Conservation (phyloP, 2,329 filamentous ascomycete species). For the Aspergillus sp. region DNA sequence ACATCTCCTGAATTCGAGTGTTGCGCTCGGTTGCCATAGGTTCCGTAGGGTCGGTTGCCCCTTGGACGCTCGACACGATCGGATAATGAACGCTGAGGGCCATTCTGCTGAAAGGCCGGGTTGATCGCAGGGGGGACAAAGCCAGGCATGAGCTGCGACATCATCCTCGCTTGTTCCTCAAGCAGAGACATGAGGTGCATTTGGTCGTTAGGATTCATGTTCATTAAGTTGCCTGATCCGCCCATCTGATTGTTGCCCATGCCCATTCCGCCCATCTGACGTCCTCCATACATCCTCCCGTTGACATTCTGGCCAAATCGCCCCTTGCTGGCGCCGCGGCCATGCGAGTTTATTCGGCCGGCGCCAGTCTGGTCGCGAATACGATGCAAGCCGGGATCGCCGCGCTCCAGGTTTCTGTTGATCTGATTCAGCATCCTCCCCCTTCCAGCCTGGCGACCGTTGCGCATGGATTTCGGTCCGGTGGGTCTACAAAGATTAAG, state of each 20-base stretch:
- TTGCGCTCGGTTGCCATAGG: slow-evolving; percentile 55
- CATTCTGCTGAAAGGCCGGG: slow-evolving; percentile 56
- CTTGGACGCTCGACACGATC: slow-evolving; percentile 66
- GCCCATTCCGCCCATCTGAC: slow-evolving; percentile 50
- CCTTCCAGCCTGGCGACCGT: slow-evolving; percentile 66
- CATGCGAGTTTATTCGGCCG: slow-evolving; percentile 81
- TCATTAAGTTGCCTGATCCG: slow-evolving; percentile 48
- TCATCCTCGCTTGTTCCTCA: slow-evolving; percentile 85
- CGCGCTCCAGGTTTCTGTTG: slow-evolving; percentile 79
- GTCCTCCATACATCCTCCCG: slow-evolving; percentile 52
- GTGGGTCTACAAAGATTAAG: slow-evolving; percentile 68
- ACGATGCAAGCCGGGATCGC: slow-evolving; percentile 78
- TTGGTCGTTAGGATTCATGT: slow-evolving; percentile 69
- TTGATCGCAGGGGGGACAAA: slow-evolving; percentile 59
- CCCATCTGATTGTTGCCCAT: slow-evolving; percentile 42
- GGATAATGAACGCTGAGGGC: slow-evolving; percentile 67
- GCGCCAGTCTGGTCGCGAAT: slow-evolving; percentile 70
- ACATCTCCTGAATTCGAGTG: slow-evolving; percentile 29
- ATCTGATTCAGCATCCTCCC: slow-evolving; percentile 86
- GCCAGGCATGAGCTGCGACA: slow-evolving; percentile 70
- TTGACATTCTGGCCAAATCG: slow-evolving; percentile 54
- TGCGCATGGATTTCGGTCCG: slow-evolving; percentile 93
- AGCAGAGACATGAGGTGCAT: slow-evolving; percentile 77
- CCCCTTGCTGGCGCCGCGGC: slow-evolving; percentile 71
- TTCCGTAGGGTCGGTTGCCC: slow-evolving; percentile 57